Evolutionary conservation across 192 early-diverging fungal species (phyloP).

Genomic region (Diversispora epigaea): DNA sequence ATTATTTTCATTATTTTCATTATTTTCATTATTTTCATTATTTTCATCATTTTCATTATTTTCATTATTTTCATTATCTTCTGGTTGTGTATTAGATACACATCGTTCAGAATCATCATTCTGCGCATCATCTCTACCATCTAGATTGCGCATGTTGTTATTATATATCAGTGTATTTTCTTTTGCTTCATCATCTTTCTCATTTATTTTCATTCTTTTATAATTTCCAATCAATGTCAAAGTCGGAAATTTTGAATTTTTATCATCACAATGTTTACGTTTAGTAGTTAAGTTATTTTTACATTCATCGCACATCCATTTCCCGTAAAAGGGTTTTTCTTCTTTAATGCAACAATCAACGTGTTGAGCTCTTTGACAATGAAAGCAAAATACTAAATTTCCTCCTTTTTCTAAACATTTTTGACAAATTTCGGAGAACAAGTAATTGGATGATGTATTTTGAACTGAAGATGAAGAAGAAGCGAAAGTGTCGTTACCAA

Average conservation of each 20-base stretch:
- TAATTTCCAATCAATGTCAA: neutral
- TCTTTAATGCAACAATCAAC: slow-evolving; percentile 1
- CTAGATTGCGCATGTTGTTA: slow-evolving; percentile 1
- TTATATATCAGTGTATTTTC: neutral
- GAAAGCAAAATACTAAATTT: neutral
- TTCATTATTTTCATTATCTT: neutral
- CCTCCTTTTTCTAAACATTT: neutral
- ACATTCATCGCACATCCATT: neutral
- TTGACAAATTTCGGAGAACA: neutral
- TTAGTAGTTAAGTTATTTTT: neutral
- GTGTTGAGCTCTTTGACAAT: slow-evolving; percentile 12
- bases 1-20: too few species aligned
- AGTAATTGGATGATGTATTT: neutral
- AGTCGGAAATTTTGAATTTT: neutral
- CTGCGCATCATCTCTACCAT: neutral
- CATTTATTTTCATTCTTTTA: slow-evolving; percentile 12
- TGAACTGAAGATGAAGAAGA: neutral
- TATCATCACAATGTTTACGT: slow-evolving; percentile 1
- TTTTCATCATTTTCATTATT: too few species aligned
- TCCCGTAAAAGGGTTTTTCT: slow-evolving; percentile 10
- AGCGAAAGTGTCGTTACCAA: neutral
- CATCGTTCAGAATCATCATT: too few species aligned
- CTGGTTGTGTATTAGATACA: too few species aligned
- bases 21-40: too few species aligned
- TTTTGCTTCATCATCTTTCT: neutral